phyloP scores from a whole-genome alignment of 1,139 yeast species.

The Torulaspora pretoriensis region DNA sequence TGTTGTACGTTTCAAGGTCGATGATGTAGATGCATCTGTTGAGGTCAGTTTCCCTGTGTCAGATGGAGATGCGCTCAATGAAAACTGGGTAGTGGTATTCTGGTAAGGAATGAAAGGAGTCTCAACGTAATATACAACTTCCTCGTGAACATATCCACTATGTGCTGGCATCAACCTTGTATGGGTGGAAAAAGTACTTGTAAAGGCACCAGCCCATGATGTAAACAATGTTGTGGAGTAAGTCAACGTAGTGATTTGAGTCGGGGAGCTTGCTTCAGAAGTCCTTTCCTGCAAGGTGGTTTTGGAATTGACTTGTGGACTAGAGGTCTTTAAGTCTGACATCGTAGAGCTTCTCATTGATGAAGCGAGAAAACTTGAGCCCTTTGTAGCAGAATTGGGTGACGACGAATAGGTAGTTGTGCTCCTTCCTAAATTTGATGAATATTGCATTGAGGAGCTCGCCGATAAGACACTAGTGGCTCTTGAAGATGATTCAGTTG shows the following conservation, averaged over 20 bases:
- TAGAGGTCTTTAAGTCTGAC: neutral
- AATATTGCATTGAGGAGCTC: neutral
- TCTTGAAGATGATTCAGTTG: neutral
- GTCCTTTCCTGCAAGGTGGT: neutral
- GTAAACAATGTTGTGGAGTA: neutral
- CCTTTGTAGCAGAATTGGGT: neutral
- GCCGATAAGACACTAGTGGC: neutral
- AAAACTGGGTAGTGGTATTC: neutral
- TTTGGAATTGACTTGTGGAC: neutral
- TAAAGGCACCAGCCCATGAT: slow-evolving; percentile 11
- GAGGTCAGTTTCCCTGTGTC: neutral
- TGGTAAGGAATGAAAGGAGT: slow-evolving; percentile 10
- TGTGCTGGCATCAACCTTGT: neutral
- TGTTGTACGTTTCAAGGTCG: neutral
- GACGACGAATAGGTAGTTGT: neutral
- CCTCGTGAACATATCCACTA: slow-evolving; percentile 6
- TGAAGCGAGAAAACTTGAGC: neutral
- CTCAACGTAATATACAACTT: slow-evolving; percentile 11
- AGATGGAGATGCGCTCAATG: neutral
- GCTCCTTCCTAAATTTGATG: neutral
- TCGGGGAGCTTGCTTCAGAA: neutral
- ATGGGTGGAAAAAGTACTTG: slow-evolving; percentile 9
- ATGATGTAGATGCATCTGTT: neutral
- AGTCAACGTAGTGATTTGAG: neutral
- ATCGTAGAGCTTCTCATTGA: neutral